A percentile compares a stretch with the other conserved stretches of the same genome.
These are phyloP conservation scores for Diaporthe citrichinensis DNA, from an alignment of 2,329 filamentous ascomycete genomes.

Conservation along the genomic window DNA sequence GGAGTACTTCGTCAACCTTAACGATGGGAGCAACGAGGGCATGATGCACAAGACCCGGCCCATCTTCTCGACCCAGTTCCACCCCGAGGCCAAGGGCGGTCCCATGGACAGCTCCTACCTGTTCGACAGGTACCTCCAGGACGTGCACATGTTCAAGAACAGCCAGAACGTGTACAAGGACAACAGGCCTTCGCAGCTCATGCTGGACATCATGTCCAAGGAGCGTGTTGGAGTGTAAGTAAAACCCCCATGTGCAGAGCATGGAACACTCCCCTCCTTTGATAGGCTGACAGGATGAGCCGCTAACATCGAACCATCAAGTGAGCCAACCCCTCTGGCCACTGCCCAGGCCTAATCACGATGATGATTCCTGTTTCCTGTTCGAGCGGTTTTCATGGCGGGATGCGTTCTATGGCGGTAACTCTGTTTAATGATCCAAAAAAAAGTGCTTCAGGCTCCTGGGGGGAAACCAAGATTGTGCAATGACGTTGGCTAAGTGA, in stretches of 20 bases:
- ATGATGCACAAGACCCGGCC: slow-evolving; percentile 97
- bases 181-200: slow-evolving; percentile 87
- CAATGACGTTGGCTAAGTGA: slow-evolving; percentile 18
- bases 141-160: slow-evolving; percentile 90
- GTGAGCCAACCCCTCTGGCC: slow-evolving; percentile 73
- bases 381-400: slow-evolving; percentile 18
- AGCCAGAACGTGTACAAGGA: slow-evolving; percentile 84
- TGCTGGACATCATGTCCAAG: slow-evolving; percentile 92
- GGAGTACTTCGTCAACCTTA: slow-evolving; percentile 98
- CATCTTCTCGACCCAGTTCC: slow-evolving; percentile 99
- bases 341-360: slow-evolving; percentile 52
- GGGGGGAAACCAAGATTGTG: slow-evolving; percentile 16
- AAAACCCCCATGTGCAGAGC: neutral
- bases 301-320: slow-evolving; percentile 10
- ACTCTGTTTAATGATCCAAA: slow-evolving; percentile 8
- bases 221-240: slow-evolving; percentile 87
- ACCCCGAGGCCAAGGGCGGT: slow-evolving; percentile 97
- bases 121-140: slow-evolving; percentile 96
- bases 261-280: too few relatives aligned
- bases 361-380: slow-evolving; percentile 23
- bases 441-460: slow-evolving; percentile 17
- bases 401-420: neutral
- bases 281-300: neutral
- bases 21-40: slow-evolving; percentile 97
- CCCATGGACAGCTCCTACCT: slow-evolving; percentile 96